phyloP scores from a whole-genome alignment of 441 rosid species.

The Erysimum pusillum region DNA sequence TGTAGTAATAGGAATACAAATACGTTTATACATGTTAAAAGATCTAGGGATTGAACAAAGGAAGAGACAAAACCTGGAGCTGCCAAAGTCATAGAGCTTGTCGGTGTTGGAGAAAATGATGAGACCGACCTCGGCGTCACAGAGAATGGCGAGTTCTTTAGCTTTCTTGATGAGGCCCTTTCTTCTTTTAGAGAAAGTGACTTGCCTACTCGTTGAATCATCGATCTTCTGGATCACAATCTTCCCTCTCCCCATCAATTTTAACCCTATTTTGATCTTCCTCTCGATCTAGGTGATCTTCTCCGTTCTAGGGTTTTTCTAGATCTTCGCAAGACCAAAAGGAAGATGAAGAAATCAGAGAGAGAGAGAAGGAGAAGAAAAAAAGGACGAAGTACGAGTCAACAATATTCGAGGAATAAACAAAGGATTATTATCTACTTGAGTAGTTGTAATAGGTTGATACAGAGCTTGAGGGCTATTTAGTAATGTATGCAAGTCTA shows the following conservation, averaged over 20 bases:
- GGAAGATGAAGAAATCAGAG: conserved; percentile 40
- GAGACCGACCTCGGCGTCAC: conserved; percentile 71
- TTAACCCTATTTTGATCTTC: conserved; percentile 21
- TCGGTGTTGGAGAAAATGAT: conserved; percentile 72
- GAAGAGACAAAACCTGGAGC: conserved; percentile 53
- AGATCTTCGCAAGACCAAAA: conserved; percentile 44
- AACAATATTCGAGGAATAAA: conserved; percentile 46
- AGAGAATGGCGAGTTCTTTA: conserved; percentile 68
- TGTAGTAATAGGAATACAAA: not conserved
- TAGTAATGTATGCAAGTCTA: conserved; percentile 27
- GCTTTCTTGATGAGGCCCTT: conserved; percentile 78
- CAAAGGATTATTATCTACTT: conserved; percentile 23
- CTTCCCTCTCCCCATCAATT: conserved; percentile 84
- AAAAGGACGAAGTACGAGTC: conserved; percentile 40
- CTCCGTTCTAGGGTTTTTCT: conserved; percentile 46
- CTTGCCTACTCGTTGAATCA: conserved; percentile 89
- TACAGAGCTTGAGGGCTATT: conserved; percentile 28
- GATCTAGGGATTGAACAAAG: conserved; percentile 9
- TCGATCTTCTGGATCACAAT: conserved; percentile 89
- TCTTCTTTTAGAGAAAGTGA: conserved; percentile 89
- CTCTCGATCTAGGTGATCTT: conserved; percentile 19
- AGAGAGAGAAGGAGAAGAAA: conserved; percentile 9
- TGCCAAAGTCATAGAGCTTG: conserved; percentile 70
- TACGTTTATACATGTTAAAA: not conserved
- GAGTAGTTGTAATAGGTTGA: conserved; percentile 32